A percentile compares a stretch with the other conserved stretches of the same genome.
Conservation (phyloP, 768 basidiomycete species). For the Phlegmacium glaucopus region DNA sequence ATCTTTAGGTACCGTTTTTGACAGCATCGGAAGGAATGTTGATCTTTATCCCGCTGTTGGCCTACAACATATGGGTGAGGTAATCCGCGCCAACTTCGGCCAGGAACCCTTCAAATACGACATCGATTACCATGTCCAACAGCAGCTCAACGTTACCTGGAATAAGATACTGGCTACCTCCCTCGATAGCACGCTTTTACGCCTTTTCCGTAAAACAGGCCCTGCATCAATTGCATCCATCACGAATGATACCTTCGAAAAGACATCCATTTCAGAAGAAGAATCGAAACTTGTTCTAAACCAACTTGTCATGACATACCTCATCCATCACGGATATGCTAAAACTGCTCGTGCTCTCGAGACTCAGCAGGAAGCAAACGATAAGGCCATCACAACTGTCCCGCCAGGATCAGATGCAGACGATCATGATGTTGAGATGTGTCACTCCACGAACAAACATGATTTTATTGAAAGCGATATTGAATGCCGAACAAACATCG, state of each 20-base stretch:
- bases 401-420: constrained; percentile 4
- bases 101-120: constrained; percentile 84
- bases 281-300: constrained; percentile 59
- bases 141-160: constrained; percentile 67
- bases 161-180: constrained; percentile 56
- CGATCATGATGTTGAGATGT: constrained; percentile 50
- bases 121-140: constrained; percentile 82
- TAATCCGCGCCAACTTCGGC: constrained; percentile 85
- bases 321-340: constrained; percentile 82
- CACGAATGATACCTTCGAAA: constrained; percentile 18
- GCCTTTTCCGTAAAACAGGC: constrained; percentile 17
- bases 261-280: constrained; percentile 39
- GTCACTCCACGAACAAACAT: constrained; percentile 21
- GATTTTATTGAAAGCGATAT: constrained; percentile 47
- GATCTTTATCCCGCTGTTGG: constrained; percentile 88
- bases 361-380: constrained; percentile 30
- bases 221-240: constrained; percentile 20
- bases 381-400: constrained; percentile 1
- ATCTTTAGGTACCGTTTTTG: constrained; percentile 60
- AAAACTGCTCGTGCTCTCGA: constrained; percentile 68
- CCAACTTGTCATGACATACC: constrained; percentile 73
- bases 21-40: constrained; percentile 61
- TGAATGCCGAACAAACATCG: constrained; percentile 65
- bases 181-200: constrained; percentile 38
- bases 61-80: constrained; percentile 75